Conservation (phyloP, 108 stramenopile species). For the Conticribra guillardii region DNA sequence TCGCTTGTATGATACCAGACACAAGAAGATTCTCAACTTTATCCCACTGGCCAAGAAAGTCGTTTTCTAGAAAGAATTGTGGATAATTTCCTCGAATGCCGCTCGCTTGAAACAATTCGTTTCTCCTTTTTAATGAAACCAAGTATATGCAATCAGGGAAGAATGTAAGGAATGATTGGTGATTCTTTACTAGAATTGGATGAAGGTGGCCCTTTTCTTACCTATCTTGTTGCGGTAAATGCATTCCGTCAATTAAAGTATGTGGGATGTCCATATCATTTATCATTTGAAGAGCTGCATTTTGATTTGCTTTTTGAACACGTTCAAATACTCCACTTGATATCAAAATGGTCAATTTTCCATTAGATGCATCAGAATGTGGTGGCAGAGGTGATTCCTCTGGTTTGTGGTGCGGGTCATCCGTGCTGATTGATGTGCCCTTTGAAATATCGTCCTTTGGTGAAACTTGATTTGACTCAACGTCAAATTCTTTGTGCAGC, state of each 20-base stretch:
- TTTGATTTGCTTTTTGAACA: conserved; percentile 4
- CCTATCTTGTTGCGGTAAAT: neutral
- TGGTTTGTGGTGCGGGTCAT: too few species aligned
- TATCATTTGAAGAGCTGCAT: neutral
- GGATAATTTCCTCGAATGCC: conserved; percentile 49
- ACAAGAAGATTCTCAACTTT: neutral
- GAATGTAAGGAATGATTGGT: too few species aligned
- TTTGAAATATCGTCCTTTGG: too few species aligned
- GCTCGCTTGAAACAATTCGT: conserved; percentile 33
- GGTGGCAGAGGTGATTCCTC: too few species aligned
- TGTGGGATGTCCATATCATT: conserved; percentile 23
- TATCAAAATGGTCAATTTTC: too few species aligned
- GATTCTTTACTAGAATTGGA: neutral
- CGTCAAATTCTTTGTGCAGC: too few species aligned
- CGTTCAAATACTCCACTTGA: conserved; percentile 2
- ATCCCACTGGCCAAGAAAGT: neutral
- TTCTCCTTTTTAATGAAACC: conserved; percentile 14
- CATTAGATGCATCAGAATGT: too few species aligned
- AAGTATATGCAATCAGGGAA: conserved; percentile 3
- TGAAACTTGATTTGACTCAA: too few species aligned
- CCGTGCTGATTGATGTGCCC: too few species aligned
- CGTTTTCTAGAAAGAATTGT: conserved; percentile 48
- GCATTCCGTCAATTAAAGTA: conserved; percentile 44
- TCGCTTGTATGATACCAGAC: neutral
- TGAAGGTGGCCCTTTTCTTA: neutral